A percentile compares a stretch with the other conserved stretches of the same genome.
Evolutionary conservation across 441 rosid species (phyloP).

Genomic region (Arabidopsis lyrata): DNA sequence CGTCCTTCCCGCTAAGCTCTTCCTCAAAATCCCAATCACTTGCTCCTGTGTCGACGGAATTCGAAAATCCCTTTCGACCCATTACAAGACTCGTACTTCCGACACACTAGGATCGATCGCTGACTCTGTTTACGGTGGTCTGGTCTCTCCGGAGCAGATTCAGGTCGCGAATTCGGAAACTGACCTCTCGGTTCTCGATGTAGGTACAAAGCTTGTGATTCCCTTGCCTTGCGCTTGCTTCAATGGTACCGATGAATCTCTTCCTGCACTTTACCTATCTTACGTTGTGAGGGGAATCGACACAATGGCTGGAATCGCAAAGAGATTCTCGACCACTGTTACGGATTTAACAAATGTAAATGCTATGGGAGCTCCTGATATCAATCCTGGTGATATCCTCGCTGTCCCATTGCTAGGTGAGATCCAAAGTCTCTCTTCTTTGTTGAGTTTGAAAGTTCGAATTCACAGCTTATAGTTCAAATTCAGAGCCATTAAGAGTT

Average conservation of each 20-base stretch:
- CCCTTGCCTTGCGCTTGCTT: conserved; percentile 95
- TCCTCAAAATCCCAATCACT: conserved; percentile 77
- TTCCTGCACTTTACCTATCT: conserved; percentile 85
- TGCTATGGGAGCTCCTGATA: conserved; percentile 82
- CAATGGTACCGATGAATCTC: conserved; percentile 77
- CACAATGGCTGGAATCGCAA: conserved; percentile 74
- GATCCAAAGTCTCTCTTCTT: conserved; percentile 4
- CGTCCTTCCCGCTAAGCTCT: conserved; percentile 84
- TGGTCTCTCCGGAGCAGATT: conserved; percentile 92
- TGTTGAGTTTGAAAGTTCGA: not conserved
- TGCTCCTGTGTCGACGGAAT: conserved; percentile 95
- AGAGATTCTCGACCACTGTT: conserved; percentile 73
- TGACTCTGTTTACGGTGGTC: conserved; percentile 72
- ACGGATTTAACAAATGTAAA: conserved; percentile 93
- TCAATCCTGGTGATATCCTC: conserved; percentile 78
- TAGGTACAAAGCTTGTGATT: conserved; percentile 72
- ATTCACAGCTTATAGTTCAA: not conserved
- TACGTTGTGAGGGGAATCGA: conserved; percentile 80
- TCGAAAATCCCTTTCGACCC: conserved; percentile 75
- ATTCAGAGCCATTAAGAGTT: not conserved
- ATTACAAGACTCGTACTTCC: conserved; percentile 83
- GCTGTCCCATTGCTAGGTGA: conserved; percentile 86
- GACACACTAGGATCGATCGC: conserved; percentile 74
- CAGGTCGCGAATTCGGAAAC: conserved; percentile 78
- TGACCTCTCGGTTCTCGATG: conserved; percentile 72